Conservation (phyloP, 805 yeast species). For the Torulaspora microellipsoides region DNA sequence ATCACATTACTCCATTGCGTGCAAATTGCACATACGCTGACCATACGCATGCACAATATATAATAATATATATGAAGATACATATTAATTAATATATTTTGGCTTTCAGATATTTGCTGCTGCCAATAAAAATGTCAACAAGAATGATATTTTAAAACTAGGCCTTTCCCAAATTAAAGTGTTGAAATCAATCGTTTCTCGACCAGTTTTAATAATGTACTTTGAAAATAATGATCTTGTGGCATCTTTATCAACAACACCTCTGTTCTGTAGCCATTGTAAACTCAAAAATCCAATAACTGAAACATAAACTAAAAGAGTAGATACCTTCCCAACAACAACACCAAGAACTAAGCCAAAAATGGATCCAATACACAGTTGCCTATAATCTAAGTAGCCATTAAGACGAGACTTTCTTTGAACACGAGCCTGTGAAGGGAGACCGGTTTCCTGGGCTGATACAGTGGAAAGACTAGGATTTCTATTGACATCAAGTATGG, state of each 20-base stretch:
- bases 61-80: background rate
- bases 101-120: constrained; percentile 21
- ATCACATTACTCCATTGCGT: background rate
- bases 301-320: constrained; percentile 20
- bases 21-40: background rate
- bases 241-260: constrained; percentile 20
- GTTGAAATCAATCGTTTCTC: constrained; percentile 20
- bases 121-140: constrained; percentile 24
- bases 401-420: constrained; percentile 9
- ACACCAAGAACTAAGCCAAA: constrained; percentile 27
- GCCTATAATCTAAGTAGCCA: constrained; percentile 21
- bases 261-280: constrained; percentile 28
- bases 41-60: constrained; percentile 2
- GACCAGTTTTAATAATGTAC: constrained; percentile 21
- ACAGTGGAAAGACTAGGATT: constrained; percentile 9
- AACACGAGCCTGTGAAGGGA: constrained; percentile 8
- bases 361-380: constrained; percentile 30
- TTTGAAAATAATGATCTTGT: constrained; percentile 13
- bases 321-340: constrained; percentile 26
- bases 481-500: constrained; percentile 17
- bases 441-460: constrained; percentile 11
- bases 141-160: constrained; percentile 25
- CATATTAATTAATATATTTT: background rate
- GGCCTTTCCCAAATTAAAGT: constrained; percentile 21
- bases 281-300: constrained; percentile 20